Base-by-base conservation (phyloP, 108 stramenopile genomes). In the Nitzschia sp. region DNA sequence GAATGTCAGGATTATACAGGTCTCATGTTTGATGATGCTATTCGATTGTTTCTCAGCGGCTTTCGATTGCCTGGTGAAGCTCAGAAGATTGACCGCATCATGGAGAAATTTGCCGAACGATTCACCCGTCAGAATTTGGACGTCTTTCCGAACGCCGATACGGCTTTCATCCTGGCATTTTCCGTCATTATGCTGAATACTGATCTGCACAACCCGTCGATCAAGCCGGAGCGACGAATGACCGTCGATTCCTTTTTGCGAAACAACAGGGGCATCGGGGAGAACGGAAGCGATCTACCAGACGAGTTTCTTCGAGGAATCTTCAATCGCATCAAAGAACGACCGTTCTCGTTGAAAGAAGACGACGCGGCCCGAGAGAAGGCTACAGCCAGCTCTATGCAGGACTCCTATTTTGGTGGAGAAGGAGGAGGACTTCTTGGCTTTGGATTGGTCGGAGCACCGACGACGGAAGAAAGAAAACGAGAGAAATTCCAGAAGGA, bases 141-240 rank as follows among this genome's bases (percentile, higher is more conserved):
- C 22, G 94, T 96, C 2, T 99, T 99, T 68, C 93, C 97, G 13
- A 93, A 89, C 3, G 97, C 98, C 17, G 99, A 99, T 77, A 97
- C 96, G 36, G 98, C 97, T 0, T 99, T 98, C 71, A 96, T 99
- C 55, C 83, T 99, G 19, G 98, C 95, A 17, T 99, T 98, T 77
- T 96, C 97, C 11, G 95, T 98, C 16, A 99, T 99, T 72, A 98
- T 99, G 98, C 93, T 99, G 45, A 95, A 98, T 66, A 99, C 99
- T 21, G 97, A 98, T 80, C 84, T 98, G 26, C 99, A 99, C 85
- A 99, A 98, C 67, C 99, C 99, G 19, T 93, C 88, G 72, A 97
- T 99, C 57, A 89, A 88, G 54, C 88, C 87, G 15, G 95, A 96
- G 55, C 79, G 77, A 56, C 86, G 87, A 28, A 99, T 99, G 98